Base-by-base conservation (phyloP, 805 yeast genomes). In the Tanozyma kutaoensis region DNA sequence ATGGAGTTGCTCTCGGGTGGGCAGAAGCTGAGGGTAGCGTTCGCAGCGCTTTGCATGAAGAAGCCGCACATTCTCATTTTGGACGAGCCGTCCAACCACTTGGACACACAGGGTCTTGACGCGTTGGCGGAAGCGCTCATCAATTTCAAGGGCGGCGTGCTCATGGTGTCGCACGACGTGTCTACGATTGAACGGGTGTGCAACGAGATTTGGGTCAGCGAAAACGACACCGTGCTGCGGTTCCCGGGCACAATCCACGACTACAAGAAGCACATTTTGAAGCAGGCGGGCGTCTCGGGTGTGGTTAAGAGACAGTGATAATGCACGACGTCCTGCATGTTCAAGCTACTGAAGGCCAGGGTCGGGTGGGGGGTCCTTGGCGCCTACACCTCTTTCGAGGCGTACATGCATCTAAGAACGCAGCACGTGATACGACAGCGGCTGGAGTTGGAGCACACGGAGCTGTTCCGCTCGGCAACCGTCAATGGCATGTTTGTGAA, bases 161-260 rank as follows among this genome's bases (percentile, higher is more conserved):
- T 91, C 41, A 85, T 91, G 95, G 98, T 91, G 32, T 80, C 95
- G 27, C 98, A 91, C 67, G 99, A 91, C 63, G 96, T 91, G 24
- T 63, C 85, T 16, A 79, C 88, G 46, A 91, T 91, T 43, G 72
- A 79, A 41, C 66, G 70, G 29, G 95, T 88, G 9, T 84, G 96
- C 62, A 76, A 79, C 32, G 94, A 91, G 51, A 81, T 91, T 34
- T 88, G 95, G 95, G 93, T 85, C 24, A 77, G 93, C 51, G 98
- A 91, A 48, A 66, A 72, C 30, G 91, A 88, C 31, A 62, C 72
- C 2, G 95, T 88, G 20, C 63, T 58, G 42, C 75, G 76, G 50
- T 81, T 81, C 59, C 63, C 65, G 11, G 99, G 98, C 40, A 61
- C 66, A 33, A 91, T 91, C 40, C 70, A 75, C 38, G 97, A 72